Evolutionary conservation across 83 land plant genomes (phyloP).

Genomic region (Thuja plicata): DNA sequence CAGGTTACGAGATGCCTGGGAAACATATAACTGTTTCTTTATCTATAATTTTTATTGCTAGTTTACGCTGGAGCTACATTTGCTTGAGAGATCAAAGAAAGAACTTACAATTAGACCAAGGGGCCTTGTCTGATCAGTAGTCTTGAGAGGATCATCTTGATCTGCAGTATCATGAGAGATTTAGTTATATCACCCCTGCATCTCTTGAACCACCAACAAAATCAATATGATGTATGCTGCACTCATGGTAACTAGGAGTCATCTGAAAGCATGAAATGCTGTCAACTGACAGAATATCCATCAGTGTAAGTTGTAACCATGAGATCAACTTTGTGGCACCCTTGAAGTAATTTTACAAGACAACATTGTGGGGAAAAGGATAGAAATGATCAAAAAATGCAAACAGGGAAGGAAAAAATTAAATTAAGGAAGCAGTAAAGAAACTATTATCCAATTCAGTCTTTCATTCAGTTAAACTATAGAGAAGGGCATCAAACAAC

Average conservation of each 20-base stretch:
- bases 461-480: not conserved
- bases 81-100: not conserved
- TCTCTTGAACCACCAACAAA: not conserved
- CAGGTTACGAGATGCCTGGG: not conserved
- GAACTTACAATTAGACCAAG: slow-evolving; percentile 90
- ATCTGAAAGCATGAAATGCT: not conserved
- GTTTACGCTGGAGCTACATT: not conserved
- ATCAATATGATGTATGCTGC: not conserved
- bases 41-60: not conserved
- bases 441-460: not conserved
- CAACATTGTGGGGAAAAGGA: not conserved
- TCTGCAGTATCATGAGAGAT: slow-evolving; percentile 48
- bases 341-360: not conserved
- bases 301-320: not conserved
- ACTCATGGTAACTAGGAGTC: not conserved
- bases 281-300: not conserved
- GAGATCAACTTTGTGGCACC: not conserved
- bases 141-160: slow-evolving; percentile 95
- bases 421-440: not conserved
- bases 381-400: not conserved
- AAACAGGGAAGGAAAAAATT: not conserved
- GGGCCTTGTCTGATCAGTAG: slow-evolving; percentile 91
- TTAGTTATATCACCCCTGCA: not conserved
- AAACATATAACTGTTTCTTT: not conserved
- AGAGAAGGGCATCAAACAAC: not conserved